A percentile compares a stretch with the other conserved stretches of the same genome.
Evolutionary conservation across 352 stramenopile genomes (phyloP).

Genomic region (Phytophthora pisi): DNA sequence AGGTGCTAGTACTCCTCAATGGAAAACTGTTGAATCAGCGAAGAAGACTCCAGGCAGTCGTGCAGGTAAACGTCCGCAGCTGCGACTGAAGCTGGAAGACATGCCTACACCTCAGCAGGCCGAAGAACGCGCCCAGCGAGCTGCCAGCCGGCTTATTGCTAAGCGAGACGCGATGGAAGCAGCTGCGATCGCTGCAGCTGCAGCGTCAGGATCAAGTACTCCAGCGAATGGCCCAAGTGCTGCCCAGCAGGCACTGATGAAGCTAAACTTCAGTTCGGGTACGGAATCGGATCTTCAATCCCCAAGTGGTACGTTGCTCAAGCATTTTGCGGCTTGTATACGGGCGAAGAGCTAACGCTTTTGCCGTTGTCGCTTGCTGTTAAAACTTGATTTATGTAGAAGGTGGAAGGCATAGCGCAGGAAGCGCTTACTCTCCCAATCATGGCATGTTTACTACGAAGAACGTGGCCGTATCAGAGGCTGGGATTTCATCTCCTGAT

Average conservation of each 20-base stretch:
- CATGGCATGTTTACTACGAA: constrained; percentile 89
- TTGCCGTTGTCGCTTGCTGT: not conserved
- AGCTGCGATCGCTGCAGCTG: constrained; percentile 43
- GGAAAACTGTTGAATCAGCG: constrained; percentile 35
- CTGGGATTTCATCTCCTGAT: constrained; percentile 85
- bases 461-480: constrained; percentile 83
- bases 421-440: constrained; percentile 88
- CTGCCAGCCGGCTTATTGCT: constrained; percentile 73
- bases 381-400: constrained; percentile 29
- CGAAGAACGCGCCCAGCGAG: constrained; percentile 77
- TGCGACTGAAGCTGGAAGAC: constrained; percentile 84
- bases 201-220: constrained; percentile 20
- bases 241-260: constrained; percentile 75
- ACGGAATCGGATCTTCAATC: constrained; percentile 73
- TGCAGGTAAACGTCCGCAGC: constrained; percentile 57
- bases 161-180: constrained; percentile 77
- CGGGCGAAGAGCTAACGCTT: constrained; percentile 9
- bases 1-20: constrained; percentile 15
- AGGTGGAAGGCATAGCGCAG: constrained; percentile 61
- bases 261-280: constrained; percentile 73
- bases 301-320: constrained; percentile 52
- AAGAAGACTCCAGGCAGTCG: constrained; percentile 22
- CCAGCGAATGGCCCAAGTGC: constrained; percentile 43
- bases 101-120: constrained; percentile 89
- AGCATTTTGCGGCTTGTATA: constrained; percentile 1